A percentile compares a stretch with the other conserved stretches of the same genome.
Conservation (phyloP, 257 asterid genomes). For the Solanum microdontum region DNA sequence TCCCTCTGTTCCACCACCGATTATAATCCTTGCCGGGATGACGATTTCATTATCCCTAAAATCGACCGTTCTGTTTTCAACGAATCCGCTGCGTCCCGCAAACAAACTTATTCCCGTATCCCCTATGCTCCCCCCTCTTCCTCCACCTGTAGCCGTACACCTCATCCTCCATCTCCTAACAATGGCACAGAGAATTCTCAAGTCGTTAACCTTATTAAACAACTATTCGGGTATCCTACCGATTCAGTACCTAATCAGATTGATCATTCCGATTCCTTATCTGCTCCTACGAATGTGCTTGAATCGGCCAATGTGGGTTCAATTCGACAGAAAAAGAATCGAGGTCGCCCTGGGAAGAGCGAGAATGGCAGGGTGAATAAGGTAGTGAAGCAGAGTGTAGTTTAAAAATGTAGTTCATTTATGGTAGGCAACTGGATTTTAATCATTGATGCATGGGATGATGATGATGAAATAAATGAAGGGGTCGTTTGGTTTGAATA, state of each 20-base stretch:
- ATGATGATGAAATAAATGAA: neutral
- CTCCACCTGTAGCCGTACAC: conserved; percentile 45
- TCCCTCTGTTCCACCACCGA: conserved; percentile 51
- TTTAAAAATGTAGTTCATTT: conserved; percentile 6
- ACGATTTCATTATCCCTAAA: conserved; percentile 60
- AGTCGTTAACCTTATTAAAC: conserved; percentile 39
- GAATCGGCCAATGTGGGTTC: conserved; percentile 8
- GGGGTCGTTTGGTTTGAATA: too few species aligned
- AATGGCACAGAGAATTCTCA: conserved; percentile 44
- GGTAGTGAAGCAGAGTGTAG: conserved; percentile 4
- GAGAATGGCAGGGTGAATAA: neutral
- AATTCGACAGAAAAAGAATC: conserved; percentile 38
- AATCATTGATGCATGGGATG: neutral
- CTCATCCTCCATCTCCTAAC: conserved; percentile 18
- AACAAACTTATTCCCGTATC: conserved; percentile 69
- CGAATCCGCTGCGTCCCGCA: conserved; percentile 77
- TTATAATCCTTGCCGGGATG: conserved; percentile 36
- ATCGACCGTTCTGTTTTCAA: conserved; percentile 84
- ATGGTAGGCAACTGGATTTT: neutral
- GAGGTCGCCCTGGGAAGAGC: conserved; percentile 24
- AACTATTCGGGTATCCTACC: conserved; percentile 25
- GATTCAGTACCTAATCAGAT: conserved; percentile 31
- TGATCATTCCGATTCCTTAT: conserved; percentile 27
- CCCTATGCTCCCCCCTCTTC: conserved; percentile 60
- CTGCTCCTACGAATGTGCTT: neutral